These are phyloP conservation scores for Trifolium dubium DNA, from an alignment of 306 rosid species.

Conservation along the genomic window DNA sequence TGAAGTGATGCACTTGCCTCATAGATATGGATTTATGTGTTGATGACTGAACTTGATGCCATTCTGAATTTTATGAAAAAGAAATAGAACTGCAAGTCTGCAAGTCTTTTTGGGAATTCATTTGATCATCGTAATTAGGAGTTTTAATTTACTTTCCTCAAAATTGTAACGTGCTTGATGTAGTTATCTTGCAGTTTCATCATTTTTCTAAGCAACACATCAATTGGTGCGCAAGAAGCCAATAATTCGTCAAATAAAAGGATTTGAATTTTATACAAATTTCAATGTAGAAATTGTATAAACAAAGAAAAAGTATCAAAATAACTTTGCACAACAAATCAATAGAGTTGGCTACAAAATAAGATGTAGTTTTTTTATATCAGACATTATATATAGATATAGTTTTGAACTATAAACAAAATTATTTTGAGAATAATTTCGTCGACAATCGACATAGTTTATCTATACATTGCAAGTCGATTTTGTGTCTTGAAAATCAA, in stretches of 20 bases:
- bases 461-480: neutral
- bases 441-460: too few relatives aligned
- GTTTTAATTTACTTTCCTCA: conserved; percentile 1
- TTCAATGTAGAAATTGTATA: neutral
- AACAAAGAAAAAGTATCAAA: neutral
- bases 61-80: neutral
- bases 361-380: neutral
- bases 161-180: neutral
- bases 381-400: neutral
- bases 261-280: neutral
- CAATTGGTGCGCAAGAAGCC: neutral
- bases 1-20: neutral
- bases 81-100: conserved; percentile 6
- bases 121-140: neutral
- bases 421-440: neutral
- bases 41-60: neutral
- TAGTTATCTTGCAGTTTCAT: neutral
- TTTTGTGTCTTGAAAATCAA: neutral
- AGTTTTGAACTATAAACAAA: neutral
- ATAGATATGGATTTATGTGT: conserved; percentile 3
- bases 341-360: neutral
- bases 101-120: neutral
- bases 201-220: neutral
- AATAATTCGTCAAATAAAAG: neutral
- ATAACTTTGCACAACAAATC: neutral